phyloP scores from a whole-genome alignment of 805 yeast species.

The Naumovozyma dairenensis region DNA sequence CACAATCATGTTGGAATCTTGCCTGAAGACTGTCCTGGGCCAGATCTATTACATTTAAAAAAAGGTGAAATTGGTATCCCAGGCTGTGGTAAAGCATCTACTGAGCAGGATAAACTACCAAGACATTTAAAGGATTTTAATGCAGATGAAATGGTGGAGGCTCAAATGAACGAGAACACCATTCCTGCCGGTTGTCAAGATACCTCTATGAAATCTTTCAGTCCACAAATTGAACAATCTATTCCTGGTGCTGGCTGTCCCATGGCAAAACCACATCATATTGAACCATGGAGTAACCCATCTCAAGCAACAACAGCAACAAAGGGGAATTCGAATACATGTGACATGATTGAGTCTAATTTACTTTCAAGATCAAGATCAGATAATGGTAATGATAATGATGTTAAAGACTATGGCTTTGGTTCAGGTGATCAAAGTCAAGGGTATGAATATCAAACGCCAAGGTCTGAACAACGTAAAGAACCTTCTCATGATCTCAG shows the following conservation, averaged over 20 bases:
- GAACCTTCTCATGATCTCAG: no score
- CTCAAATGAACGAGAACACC: conserved; percentile 9
- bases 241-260: conserved; percentile 12
- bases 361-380: no score
- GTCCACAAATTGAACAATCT: conserved; percentile 5
- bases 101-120: background rate
- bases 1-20: conserved; percentile 3
- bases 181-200: conserved; percentile 5
- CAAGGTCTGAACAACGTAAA: no score
- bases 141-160: conserved; percentile 6
- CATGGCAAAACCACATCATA: conserved; percentile 3
- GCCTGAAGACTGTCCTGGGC: conserved; percentile 5
- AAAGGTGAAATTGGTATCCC: conserved; percentile 5
- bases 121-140: background rate
- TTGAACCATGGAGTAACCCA: conserved; percentile 5
- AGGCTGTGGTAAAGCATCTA: conserved; percentile 8
- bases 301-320: background rate
- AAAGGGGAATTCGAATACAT: background rate
- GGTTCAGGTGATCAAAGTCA: no score
- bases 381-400: no score
- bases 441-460: no score
- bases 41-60: conserved; percentile 2
- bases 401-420: no score
- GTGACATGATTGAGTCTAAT: background rate
- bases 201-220: conserved; percentile 8